Base-by-base conservation (phyloP, 108 stramenopile species). In the Epipyxis sp. region DNA sequence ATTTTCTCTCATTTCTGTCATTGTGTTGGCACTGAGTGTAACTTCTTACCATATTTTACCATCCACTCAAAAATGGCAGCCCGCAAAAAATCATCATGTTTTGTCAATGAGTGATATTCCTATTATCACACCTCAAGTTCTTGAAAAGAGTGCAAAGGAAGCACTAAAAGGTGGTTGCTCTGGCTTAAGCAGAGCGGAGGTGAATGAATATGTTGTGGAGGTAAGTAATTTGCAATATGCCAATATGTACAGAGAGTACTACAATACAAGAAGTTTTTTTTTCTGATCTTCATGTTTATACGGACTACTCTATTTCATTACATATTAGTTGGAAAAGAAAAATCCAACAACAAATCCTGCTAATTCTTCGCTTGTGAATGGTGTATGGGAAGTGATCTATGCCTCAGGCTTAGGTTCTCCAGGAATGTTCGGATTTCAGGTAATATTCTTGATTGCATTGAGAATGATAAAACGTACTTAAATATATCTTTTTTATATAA, bases 361-460 rank as follows among this genome's bases (percentile, higher is more conserved):
- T 20, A 29, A 39, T 40, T 58, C 54, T 20, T 35, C 76, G 0
- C 50, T 76, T 1, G 6, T 76, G 0, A 76, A 76, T 59, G 76
- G 76, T 57, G 76, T 43, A 1, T 76, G 76, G 76, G 76, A 76
- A 30, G 45, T 76, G 30, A 57, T 59, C 6, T 32, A 25, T 6
- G 61, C 61, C 34, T 13, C 13, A 3, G n/a, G n/a, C n/a, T 6
- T 37, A 29, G 6, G 20, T 25, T 35, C 61, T 25, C 61, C 61
- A 10, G 61, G 61, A 3, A 3, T 65, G 30, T 13, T 65, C 6
- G 61, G 61, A 3, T 37, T 13, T 65, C 61, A 65, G 61, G 46
- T 50, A 20, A 50, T 6, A 13, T 50, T 50, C 46, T 50, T n/a
- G n/a, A n/a, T n/a, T n/a, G n/a, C n/a, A n/a, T n/a, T n/a, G n/a